phyloP scores from a whole-genome alignment of 2,329 filamentous ascomycete genomes.

The Phialemoniopsis sp. region DNA sequence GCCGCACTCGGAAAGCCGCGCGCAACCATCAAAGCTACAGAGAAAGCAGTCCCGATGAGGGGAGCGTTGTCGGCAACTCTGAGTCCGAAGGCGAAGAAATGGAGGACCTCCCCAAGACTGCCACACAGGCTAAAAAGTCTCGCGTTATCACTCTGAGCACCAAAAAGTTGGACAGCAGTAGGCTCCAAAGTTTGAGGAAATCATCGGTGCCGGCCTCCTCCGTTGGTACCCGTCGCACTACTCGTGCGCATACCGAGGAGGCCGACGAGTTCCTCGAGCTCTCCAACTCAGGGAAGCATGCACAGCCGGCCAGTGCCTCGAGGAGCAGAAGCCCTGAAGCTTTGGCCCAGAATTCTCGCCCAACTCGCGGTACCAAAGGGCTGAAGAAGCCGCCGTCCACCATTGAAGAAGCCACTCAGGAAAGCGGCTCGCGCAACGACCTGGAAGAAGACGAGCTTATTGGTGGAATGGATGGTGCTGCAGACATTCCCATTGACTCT shows the following conservation, averaged over 20 bases:
- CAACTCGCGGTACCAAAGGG: slow-evolving; percentile 47
- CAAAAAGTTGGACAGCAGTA: slow-evolving; percentile 4
- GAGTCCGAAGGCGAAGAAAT: slow-evolving; percentile 37
- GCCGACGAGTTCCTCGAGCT: slow-evolving; percentile 53
- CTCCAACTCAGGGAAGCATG: slow-evolving; percentile 57
- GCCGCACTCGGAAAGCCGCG: slow-evolving; percentile 39
- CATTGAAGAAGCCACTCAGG: slow-evolving; percentile 50
- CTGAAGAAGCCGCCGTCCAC: slow-evolving; percentile 43
- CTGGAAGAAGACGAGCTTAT: slow-evolving; percentile 23
- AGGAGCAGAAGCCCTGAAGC: slow-evolving; percentile 56
- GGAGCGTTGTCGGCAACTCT: slow-evolving; percentile 20
- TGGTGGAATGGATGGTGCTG: slow-evolving; percentile 6
- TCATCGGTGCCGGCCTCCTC: slow-evolving; percentile 11
- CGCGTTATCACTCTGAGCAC: slow-evolving; percentile 22
- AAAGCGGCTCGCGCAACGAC: slow-evolving; percentile 29
- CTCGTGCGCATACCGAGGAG: slow-evolving; percentile 52
- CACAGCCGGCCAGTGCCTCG: slow-evolving; percentile 39
- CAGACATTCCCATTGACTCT: slow-evolving; percentile 5
- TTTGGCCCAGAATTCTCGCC: slow-evolving; percentile 32
- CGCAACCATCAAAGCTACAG: slow-evolving; percentile 39
- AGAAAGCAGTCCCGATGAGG: slow-evolving; percentile 33
- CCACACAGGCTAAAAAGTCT: slow-evolving; percentile 8
- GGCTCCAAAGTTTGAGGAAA: slow-evolving; percentile 4
- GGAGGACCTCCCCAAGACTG: slow-evolving; percentile 25
- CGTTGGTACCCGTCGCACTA: slow-evolving; percentile 40